These are phyloP conservation scores for Gymnopilus dilepis DNA, from an alignment of 768 basidiomycete genomes.

Conservation along the genomic window DNA sequence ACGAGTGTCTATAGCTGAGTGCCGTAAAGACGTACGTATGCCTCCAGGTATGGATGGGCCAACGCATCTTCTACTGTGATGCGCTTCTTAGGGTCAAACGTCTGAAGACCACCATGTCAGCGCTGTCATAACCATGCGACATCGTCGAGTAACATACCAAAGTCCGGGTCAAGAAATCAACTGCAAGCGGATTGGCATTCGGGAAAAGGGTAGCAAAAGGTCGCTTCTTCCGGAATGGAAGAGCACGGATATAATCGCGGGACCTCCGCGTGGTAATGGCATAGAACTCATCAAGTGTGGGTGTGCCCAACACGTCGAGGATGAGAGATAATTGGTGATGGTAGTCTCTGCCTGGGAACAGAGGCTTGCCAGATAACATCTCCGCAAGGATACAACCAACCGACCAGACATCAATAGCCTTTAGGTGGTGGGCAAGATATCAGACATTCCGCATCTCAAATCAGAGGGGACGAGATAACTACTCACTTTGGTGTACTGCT, in stretches of 20 bases:
- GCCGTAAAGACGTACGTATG: constrained; percentile 65
- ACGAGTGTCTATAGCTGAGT: constrained; percentile 6
- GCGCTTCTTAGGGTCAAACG: constrained; percentile 97
- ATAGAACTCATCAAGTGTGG: constrained; percentile 97
- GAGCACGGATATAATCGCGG: constrained; percentile 91
- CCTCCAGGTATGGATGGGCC: constrained; percentile 93
- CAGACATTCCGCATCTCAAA: constrained; percentile 10
- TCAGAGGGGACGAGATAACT: constrained; percentile 21
- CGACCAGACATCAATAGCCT: constrained; percentile 89
- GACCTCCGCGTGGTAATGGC: constrained; percentile 92
- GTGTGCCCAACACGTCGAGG: constrained; percentile 95
- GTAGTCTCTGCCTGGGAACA: constrained; percentile 97
- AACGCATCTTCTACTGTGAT: constrained; percentile 94
- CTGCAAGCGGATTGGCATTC: constrained; percentile 79
- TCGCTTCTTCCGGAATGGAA: constrained; percentile 90
- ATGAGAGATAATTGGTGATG: constrained; percentile 97
- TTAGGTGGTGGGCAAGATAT: constrained; percentile 28
- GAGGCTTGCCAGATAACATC: constrained; percentile 95
- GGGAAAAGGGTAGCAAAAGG: constrained; percentile 89
- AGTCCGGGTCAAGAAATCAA: constrained; percentile 77
- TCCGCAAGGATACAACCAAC: constrained; percentile 91
- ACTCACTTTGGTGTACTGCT: constrained; percentile 90
- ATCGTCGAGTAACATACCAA: constrained; percentile 52
- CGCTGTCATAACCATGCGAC: neutral
- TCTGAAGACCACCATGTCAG: constrained; percentile 46